Percentiles rank a stretch among this genome's conserved stretches.
These are phyloP conservation scores for Austroboletus niveus DNA, from an alignment of 1,284 basidiomycete genomes.

Conservation along the genomic window DNA sequence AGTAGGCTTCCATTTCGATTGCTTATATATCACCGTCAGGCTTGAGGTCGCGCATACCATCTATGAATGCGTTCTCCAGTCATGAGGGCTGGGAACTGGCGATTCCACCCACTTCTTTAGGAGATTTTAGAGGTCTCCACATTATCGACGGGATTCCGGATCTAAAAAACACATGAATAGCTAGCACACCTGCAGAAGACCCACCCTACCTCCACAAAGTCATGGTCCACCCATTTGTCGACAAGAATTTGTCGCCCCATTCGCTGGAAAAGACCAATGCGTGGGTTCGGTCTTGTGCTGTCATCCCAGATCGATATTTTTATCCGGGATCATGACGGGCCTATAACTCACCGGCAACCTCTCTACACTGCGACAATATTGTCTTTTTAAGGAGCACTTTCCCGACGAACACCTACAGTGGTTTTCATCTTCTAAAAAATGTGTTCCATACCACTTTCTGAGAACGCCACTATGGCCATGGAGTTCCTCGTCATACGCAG, in stretches of 20 bases:
- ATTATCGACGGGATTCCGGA: too few species aligned
- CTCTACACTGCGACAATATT: conserved; percentile 16
- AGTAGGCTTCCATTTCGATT: too few species aligned
- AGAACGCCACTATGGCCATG: conserved; percentile 11
- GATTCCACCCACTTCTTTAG: too few species aligned
- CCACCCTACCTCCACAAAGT: conserved; percentile 11
- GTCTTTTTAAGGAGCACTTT: conserved; percentile 20
- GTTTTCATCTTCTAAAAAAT: conserved; percentile 21
- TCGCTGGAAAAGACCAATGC: conserved; percentile 12
- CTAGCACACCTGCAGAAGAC: too few species aligned
- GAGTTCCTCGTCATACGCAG: conserved; percentile 16
- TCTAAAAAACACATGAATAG: too few species aligned
- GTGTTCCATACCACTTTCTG: conserved; percentile 20
- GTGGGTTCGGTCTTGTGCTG: conserved; percentile 11
- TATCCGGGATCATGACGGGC: conserved; percentile 11
- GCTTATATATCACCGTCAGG: too few species aligned
- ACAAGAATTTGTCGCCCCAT: conserved; percentile 18
- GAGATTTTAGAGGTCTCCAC: too few species aligned
- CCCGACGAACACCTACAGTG: conserved; percentile 16
- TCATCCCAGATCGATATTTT: conserved; percentile 10
- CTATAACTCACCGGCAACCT: conserved; percentile 14
- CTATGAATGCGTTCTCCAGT: too few species aligned
- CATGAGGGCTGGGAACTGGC: too few species aligned
- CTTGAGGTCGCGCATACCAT: too few species aligned
- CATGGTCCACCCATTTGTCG: conserved; percentile 20